Evolutionary conservation across 2,329 filamentous ascomycete genomes (phyloP).

Genomic region (Xylariaceae sp.): DNA sequence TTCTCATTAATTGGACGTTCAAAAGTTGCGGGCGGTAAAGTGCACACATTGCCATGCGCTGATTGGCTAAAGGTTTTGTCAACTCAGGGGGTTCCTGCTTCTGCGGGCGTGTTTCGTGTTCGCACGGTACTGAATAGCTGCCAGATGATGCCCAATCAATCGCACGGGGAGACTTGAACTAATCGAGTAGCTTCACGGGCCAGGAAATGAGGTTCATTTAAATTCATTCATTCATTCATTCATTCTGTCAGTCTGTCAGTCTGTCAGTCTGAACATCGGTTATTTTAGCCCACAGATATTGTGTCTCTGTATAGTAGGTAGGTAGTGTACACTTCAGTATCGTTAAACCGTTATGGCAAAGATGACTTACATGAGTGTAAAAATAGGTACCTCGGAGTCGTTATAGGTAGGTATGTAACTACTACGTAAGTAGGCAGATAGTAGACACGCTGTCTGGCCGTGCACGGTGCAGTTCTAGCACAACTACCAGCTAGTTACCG

Average conservation of each 20-base stretch:
- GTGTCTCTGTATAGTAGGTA: too few relatives aligned
- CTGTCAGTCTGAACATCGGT: background rate
- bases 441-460: too few relatives aligned
- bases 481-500: too few relatives aligned
- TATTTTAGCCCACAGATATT: background rate
- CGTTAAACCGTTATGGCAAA: background rate
- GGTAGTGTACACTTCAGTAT: background rate
- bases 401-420: too few relatives aligned
- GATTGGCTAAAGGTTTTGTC: too few relatives aligned
- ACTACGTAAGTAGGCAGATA: too few relatives aligned
- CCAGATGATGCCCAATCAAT: background rate
- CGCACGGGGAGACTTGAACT: constrained; percentile 6
- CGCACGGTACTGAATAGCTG: background rate
- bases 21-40: too few relatives aligned
- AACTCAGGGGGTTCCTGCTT: background rate
- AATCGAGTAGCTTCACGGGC: constrained; percentile 14
- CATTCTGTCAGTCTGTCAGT: background rate
- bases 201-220: constrained; percentile 12
- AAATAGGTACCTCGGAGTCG: too few relatives aligned
- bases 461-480: too few relatives aligned
- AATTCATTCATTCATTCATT: background rate
- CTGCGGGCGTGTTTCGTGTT: background rate
- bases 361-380: background rate
- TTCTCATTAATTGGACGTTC: too few relatives aligned
- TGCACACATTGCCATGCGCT: too few relatives aligned